These are phyloP conservation scores for Phytophthora fragariaefolia DNA, from an alignment of 352 stramenopile genomes.

Conservation along the genomic window DNA sequence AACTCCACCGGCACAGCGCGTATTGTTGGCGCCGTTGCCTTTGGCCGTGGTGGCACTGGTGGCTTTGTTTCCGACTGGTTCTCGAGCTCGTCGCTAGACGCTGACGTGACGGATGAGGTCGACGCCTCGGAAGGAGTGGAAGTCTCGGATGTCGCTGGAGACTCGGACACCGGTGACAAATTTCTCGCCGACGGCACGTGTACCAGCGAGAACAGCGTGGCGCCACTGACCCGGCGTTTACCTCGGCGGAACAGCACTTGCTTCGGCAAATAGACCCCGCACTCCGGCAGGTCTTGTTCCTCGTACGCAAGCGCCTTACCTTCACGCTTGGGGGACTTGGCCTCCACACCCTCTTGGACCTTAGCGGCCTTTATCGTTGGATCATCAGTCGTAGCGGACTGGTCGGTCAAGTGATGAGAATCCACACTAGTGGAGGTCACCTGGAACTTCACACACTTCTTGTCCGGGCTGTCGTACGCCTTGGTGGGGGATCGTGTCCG, in stretches of 20 bases:
- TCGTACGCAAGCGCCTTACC: slow-evolving; percentile 9
- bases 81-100: slow-evolving; percentile 23
- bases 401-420: slow-evolving; percentile 12
- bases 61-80: slow-evolving; percentile 2
- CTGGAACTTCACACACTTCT: slow-evolving; percentile 20
- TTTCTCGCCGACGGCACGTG: slow-evolving; percentile 31
- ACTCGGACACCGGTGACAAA: slow-evolving; percentile 19
- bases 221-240: slow-evolving; percentile 34
- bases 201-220: slow-evolving; percentile 39
- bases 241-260: slow-evolving; percentile 46
- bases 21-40: slow-evolving; percentile 28
- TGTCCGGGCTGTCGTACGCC: slow-evolving; percentile 11
- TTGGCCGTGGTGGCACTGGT: slow-evolving; percentile 1
- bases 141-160: slow-evolving; percentile 21
- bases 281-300: slow-evolving; percentile 25
- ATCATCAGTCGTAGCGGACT: slow-evolving; percentile 6
- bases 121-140: slow-evolving; percentile 8
- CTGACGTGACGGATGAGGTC: slow-evolving; percentile 17
- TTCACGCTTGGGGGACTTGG: slow-evolving; percentile 12
- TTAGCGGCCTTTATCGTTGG: slow-evolving; percentile 21
- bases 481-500: slow-evolving; percentile 20
- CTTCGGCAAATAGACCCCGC: slow-evolving; percentile 39
- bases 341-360: slow-evolving; percentile 26
- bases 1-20: slow-evolving; percentile 36
- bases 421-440: neutral